Evolutionary conservation across 352 stramenopile species (phyloP), one percentile per base, ranked within the genome.

Genomic region (Phytophthora fragariaefolia): DNA sequence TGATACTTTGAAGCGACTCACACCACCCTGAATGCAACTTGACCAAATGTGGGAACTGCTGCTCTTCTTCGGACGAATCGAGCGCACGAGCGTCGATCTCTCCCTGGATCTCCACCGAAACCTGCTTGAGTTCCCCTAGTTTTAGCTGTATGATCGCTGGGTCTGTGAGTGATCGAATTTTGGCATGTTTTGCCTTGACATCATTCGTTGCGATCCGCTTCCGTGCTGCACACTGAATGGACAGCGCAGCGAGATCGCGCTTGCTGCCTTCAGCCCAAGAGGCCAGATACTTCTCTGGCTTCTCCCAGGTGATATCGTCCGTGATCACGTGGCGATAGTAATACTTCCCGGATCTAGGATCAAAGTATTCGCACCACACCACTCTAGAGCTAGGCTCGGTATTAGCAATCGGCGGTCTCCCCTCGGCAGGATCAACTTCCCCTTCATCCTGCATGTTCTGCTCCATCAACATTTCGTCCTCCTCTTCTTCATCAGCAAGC

Each of bases 181-280:
- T 46, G 8, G 57, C 59, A 20, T 76, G 69, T 27, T 74, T 80
- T 3, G 42, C 57, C 12, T 77, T 69, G 10, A 79, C 72, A 0
- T 38, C 40, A 22, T 73, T 77, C 2, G 71, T 52, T 0, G 84
- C 76, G 2, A 71, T 57, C 1, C 69, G 64, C 47, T 84, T 79
- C 10, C 84, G 63, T 22, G 82, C 69, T 8, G 73, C 74, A 48
- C 80, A 91, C 52, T 92, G 84, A 36, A 92, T 92, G 7, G 69
- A 75, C 3, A 83, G 43, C 4, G 77, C 81, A 8, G 76, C 76
- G 8, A 70, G 55, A 7, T 80, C 74, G 18, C 64, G 74, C 27
- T 67, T 68, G 32, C 71, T 69, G 10, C 58, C 63, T 45, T 76
- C 57, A 5, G 43, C 36, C 10, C 55, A 54, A 6, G 64, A 52